Percentiles rank a stretch among this genome's conserved stretches.
Conservation (phyloP, 2,329 filamentous ascomycete species). For the Waltergamsia citrina region DNA sequence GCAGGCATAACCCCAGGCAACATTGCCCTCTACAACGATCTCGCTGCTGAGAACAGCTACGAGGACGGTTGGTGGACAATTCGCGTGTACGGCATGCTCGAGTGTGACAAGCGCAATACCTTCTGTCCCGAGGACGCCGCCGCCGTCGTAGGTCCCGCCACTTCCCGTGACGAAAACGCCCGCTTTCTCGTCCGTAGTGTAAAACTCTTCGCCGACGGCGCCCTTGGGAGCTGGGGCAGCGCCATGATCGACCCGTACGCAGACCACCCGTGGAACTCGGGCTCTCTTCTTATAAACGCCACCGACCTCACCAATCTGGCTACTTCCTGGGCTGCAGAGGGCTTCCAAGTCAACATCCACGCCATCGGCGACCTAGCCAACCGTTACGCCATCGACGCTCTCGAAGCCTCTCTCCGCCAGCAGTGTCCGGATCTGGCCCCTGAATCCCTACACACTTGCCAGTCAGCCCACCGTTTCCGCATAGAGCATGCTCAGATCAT, state of each 20-base stretch:
- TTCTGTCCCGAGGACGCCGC: constrained; percentile 46
- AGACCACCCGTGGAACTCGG: constrained; percentile 50
- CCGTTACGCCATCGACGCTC: constrained; percentile 52
- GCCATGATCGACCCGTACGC: constrained; percentile 63
- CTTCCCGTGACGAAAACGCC: constrained; percentile 26
- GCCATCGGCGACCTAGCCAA: constrained; percentile 65
- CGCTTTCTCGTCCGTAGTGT: constrained; percentile 51
- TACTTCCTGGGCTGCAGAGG: constrained; percentile 46
- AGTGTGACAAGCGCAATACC: constrained; percentile 54
- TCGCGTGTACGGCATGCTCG: constrained; percentile 59
- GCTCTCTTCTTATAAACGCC: constrained; percentile 59
- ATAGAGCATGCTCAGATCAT: constrained; percentile 67
- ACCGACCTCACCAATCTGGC: constrained; percentile 44
- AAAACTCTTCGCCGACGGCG: constrained; percentile 63
- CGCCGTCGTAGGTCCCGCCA: constrained; percentile 30
- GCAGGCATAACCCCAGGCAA: constrained; percentile 51
- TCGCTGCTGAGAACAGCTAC: constrained; percentile 21
- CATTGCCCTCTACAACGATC: constrained; percentile 41
- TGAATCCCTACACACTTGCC: constrained; percentile 33
- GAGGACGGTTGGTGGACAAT: constrained; percentile 43
- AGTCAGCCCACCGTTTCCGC: constrained; percentile 48
- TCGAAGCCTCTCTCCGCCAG: constrained; percentile 44
- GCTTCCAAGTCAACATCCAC: constrained; percentile 63
- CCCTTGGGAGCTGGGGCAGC: constrained; percentile 62
- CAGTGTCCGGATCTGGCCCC: constrained; percentile 33